Conservation (phyloP, 441 rosid genomes). For the Pelargonium myrrhifolium region DNA sequence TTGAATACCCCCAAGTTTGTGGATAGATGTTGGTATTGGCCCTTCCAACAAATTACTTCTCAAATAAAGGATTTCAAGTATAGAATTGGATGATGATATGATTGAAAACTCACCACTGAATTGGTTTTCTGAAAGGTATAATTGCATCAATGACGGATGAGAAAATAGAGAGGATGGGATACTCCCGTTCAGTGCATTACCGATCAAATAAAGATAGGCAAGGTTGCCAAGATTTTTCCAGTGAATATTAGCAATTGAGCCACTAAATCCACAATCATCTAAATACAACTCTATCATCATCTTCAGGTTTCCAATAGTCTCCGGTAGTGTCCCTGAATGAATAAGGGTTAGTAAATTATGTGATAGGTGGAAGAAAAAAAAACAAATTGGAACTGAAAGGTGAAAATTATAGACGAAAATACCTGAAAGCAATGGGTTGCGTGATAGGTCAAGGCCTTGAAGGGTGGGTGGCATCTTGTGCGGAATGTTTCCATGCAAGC, state of each 20-base stretch:
- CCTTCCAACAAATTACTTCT: conserved; percentile 6
- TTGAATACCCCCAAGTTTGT: not conserved
- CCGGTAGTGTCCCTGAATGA: conserved; percentile 1
- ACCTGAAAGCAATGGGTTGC: too few species aligned
- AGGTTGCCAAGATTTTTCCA: not conserved
- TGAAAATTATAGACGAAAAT: too few species aligned
- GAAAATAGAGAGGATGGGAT: conserved; percentile 12
- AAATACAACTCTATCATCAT: not conserved
- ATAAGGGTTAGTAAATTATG: too few species aligned
- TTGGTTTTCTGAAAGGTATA: not conserved
- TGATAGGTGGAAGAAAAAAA: too few species aligned
- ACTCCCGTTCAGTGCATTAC: conserved; percentile 8
- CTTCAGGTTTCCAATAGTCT: not conserved
- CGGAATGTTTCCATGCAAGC: too few species aligned
- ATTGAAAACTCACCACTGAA: conserved; percentile 3
- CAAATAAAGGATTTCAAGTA: not conserved
- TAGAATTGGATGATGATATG: not conserved
- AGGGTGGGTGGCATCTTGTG: too few species aligned
- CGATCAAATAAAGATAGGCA: not conserved
- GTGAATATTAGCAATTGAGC: not conserved
- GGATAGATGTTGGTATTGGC: conserved; percentile 13
- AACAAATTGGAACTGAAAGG: too few species aligned
- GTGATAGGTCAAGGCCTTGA: too few species aligned
- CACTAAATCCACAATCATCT: not conserved
- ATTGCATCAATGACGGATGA: not conserved